phyloP scores from a whole-genome alignment of 2,329 filamentous ascomycete species.

The Daldinia sp. region DNA sequence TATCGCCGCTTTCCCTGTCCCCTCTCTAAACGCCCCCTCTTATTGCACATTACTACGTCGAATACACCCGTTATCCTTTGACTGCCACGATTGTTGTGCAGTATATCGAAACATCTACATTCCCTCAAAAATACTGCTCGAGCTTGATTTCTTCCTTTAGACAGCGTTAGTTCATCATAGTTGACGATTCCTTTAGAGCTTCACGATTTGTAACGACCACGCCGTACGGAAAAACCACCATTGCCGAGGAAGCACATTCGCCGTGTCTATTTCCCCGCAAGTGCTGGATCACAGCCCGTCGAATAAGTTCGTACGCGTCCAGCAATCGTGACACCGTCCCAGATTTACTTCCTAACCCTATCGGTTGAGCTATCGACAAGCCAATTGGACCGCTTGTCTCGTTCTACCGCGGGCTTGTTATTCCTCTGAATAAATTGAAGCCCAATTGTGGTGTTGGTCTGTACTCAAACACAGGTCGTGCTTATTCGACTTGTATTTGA shows the following conservation, averaged over 20 bases:
- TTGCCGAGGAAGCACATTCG: constrained; percentile 30
- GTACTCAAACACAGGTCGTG: constrained; percentile 35
- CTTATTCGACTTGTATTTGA: constrained; percentile 38
- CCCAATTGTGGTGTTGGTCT: constrained; percentile 32
- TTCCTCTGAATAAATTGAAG: constrained; percentile 20
- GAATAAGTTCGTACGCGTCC: constrained; percentile 35
- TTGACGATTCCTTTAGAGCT: constrained; percentile 41
- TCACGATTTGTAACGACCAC: constrained; percentile 46
- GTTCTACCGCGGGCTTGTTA: constrained; percentile 12
- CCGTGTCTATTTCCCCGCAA: constrained; percentile 32
- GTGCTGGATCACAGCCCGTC: constrained; percentile 34
- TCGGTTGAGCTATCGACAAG: constrained; percentile 28
- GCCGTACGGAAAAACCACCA: constrained; percentile 30
- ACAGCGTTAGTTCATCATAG: constrained; percentile 33
- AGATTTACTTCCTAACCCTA: constrained; percentile 15
- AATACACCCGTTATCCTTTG: constrained; percentile 29
- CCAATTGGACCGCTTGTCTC: constrained; percentile 33
- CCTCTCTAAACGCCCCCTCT: constrained; percentile 14
- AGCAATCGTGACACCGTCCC: constrained; percentile 22
- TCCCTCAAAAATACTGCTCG: constrained; percentile 25
- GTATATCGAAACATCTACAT: constrained; percentile 20
- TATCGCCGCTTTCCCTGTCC: constrained; percentile 30
- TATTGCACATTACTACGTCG: constrained; percentile 28
- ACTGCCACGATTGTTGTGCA: constrained; percentile 29
- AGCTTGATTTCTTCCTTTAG: constrained; percentile 33